Evolutionary conservation across 2,329 filamentous ascomycete species (phyloP).

Genomic region (Colletotrichum plurivorum): DNA sequence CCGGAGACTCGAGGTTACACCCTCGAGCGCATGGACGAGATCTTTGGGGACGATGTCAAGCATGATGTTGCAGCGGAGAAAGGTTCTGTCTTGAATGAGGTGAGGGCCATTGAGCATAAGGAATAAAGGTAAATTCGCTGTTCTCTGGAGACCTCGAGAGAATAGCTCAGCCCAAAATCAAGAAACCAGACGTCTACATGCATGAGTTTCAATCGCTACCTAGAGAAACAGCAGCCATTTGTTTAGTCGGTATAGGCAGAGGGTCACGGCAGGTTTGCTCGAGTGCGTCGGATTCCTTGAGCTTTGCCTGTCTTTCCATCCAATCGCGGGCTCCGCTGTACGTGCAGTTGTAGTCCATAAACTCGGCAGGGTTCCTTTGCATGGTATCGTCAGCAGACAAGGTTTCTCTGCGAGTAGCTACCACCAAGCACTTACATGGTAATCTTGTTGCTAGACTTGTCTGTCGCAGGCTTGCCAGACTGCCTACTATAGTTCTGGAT

Average conservation of each 20-base stretch:
- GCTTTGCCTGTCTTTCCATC: slow-evolving; percentile 33
- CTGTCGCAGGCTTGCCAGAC: slow-evolving; percentile 54
- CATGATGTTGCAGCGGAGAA: no score
- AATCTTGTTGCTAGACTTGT: slow-evolving; percentile 35
- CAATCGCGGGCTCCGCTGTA: slow-evolving; percentile 54
- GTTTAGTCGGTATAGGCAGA: neutral
- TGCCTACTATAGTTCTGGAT: slow-evolving; percentile 61
- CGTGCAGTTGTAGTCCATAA: slow-evolving; percentile 57
- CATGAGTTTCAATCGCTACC: neutral
- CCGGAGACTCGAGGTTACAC: no score
- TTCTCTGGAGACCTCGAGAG: neutral
- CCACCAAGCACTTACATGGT: slow-evolving; percentile 3
- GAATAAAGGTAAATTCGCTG: neutral
- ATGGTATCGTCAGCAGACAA: slow-evolving; percentile 47
- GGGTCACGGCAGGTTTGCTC: neutral
- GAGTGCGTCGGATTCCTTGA: neutral
- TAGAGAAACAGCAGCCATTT: slow-evolving; percentile 18
- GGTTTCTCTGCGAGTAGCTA: neutral
- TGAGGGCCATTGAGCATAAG: neutral
- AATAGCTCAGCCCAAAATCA: no score
- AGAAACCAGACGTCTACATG: no score
- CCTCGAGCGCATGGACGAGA: no score
- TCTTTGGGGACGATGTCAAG: no score
- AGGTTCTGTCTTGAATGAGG: neutral
- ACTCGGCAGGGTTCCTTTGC: slow-evolving; percentile 53